phyloP scores from a whole-genome alignment of 2,329 filamentous ascomycete genomes.

The Sporothrix sp. region DNA sequence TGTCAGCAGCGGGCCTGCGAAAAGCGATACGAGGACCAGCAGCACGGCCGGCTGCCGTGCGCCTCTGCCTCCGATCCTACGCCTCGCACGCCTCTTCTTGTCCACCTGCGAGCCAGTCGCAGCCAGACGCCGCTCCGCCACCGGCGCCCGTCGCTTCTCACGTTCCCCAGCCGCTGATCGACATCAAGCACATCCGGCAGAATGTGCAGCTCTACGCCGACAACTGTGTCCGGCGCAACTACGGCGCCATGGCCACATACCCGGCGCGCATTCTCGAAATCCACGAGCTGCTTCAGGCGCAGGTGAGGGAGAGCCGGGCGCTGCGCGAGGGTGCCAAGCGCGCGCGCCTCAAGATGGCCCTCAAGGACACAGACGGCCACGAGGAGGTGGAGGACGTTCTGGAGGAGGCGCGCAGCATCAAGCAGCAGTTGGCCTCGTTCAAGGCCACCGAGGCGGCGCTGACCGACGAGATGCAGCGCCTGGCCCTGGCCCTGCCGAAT shows the following conservation, averaged over 20 bases:
- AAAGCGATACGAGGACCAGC: too few species aligned
- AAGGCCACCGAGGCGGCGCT: constrained; percentile 53
- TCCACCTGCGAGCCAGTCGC: too few species aligned
- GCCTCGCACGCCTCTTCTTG: neutral
- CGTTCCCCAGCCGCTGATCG: constrained; percentile 68
- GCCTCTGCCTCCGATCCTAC: neutral
- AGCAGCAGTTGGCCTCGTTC: constrained; percentile 49
- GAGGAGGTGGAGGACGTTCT: constrained; percentile 35
- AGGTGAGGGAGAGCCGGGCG: constrained; percentile 50
- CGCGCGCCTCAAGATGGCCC: constrained; percentile 38
- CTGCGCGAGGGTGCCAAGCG: constrained; percentile 58
- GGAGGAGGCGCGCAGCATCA: constrained; percentile 54
- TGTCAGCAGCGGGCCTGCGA: too few species aligned
- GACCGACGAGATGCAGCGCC: constrained; percentile 55
- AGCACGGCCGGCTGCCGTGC: neutral
- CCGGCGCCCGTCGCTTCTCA: constrained; percentile 32
- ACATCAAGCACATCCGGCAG: constrained; percentile 83
- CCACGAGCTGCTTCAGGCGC: constrained; percentile 47
- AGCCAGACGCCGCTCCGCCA: neutral
- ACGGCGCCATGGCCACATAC: constrained; percentile 46
- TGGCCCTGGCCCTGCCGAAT: constrained; percentile 78
- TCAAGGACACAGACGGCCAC: neutral
- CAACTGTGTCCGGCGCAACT: constrained; percentile 82
- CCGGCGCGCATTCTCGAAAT: constrained; percentile 47
- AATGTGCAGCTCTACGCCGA: constrained; percentile 70